Evolutionary conservation across 2,329 filamentous ascomycete species (phyloP), one percentile per base, ranked within the genome.

Genomic region (Penicillium sp.): DNA sequence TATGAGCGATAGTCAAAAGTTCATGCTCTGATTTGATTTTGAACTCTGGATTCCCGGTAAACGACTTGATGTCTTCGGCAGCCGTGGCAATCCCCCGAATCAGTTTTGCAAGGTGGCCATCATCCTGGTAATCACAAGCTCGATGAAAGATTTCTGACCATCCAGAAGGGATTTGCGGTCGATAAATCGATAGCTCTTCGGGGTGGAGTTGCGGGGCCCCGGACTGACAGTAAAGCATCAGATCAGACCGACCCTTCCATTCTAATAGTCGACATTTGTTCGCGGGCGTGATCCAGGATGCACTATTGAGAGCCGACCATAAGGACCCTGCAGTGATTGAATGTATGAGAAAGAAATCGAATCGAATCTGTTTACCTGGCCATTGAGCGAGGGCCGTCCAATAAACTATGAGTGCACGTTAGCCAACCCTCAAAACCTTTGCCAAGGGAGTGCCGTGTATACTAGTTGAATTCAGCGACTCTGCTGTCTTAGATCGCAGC

Each of bases 291-390:
- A 59, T 59, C 57, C 55, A 60, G 4, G 52, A 15, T 4, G 48
- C 46, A 5, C 42, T 43, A 29, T 47, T 52, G 6, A 60, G 24
- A 10, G 45, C 55, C 5, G 57, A 50, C 44, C 50, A 55, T 21
- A 60, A 44, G 3, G 51, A 54, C 2, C 52, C 50, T 0, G 55
- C 49, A 3, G 55, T 60, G 15, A 58, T 42, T 9, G 52, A 54
- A 41, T 56, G 57, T 50, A 58, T 55, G 2, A 58, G 44, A 46
- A 60, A 54, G 36, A 60, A 60, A 24, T 60, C 57, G 17, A 60
- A 52, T 26, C 55, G 47, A n/a, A 58, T 54, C 20, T 58, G 54
- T 30, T 58, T 60, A 2, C 47, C 49, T 1, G 52, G 52, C 4
- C 46, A 47, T 26, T 58, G 55, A 7, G 57, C 57, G 10, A 53